Conservation (phyloP, 106 monocot genomes). For the Amphibolis antarctica region DNA sequence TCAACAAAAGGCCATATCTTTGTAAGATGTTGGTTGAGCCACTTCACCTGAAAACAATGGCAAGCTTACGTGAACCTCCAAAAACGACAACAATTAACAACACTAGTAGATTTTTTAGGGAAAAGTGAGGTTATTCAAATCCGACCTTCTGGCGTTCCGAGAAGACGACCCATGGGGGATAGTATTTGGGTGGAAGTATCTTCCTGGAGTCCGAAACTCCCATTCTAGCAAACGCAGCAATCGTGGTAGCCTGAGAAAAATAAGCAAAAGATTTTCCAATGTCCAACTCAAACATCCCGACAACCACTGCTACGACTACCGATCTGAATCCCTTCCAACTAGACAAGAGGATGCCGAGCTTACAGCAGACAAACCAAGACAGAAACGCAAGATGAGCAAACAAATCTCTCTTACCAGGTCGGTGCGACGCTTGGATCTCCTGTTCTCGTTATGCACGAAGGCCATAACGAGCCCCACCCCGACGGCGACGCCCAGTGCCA, state of each 20-base stretch:
- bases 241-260: slow-evolving; percentile 48
- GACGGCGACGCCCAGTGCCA: slow-evolving; percentile 39
- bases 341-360: too few species aligned
- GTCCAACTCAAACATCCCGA: neutral
- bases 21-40: slow-evolving; percentile 69
- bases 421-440: slow-evolving; percentile 40
- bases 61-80: slow-evolving; percentile 10
- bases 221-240: slow-evolving; percentile 74
- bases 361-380: neutral
- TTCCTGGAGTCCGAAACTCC: slow-evolving; percentile 77
- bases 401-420: slow-evolving; percentile 37
- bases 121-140: neutral
- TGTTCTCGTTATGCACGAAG: slow-evolving; percentile 50
- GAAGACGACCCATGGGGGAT: slow-evolving; percentile 95
- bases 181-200: slow-evolving; percentile 55
- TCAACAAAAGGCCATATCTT: slow-evolving; percentile 98
- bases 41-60: slow-evolving; percentile 54
- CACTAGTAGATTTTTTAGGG: neutral
- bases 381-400: neutral
- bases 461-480: slow-evolving; percentile 50
- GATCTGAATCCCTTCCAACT: neutral
- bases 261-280: neutral
- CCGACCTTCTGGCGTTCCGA: slow-evolving; percentile 79
- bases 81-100: neutral
- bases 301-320: neutral